A percentile compares a stretch with the other conserved stretches of the same genome.
Conservation (phyloP, 306 rosid species). For the Casuarina cunninghamiana region DNA sequence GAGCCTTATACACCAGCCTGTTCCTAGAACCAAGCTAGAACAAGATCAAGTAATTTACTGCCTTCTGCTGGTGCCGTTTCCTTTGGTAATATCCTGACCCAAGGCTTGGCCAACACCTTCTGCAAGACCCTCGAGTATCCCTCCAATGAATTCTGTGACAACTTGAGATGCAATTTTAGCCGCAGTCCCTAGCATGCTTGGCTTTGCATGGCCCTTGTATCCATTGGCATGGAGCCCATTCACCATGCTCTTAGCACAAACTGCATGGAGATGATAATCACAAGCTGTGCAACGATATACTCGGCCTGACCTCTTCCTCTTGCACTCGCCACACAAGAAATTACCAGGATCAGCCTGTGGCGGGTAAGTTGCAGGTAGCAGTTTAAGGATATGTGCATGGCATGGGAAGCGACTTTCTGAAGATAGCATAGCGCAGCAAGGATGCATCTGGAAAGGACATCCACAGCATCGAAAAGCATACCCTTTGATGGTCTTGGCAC, state of each 20-base stretch:
- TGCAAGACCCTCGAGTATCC: conserved; percentile 74
- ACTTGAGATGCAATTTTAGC: conserved; percentile 82
- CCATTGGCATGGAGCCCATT: conserved; percentile 75
- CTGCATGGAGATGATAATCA: conserved; percentile 66
- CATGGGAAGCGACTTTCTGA: conserved; percentile 35
- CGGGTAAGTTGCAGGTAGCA: conserved; percentile 32
- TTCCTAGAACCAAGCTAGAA: not conserved
- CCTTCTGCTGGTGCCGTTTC: conserved; percentile 16
- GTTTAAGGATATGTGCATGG: conserved; percentile 62
- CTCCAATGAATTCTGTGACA: conserved; percentile 66
- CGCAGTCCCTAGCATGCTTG: conserved; percentile 47
- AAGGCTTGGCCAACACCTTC: conserved; percentile 77
- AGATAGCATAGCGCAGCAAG: conserved; percentile 77
- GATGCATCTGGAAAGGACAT: conserved; percentile 82
- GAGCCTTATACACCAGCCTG: not conserved
- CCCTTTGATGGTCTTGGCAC: conserved; percentile 67
- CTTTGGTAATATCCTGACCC: conserved; percentile 55
- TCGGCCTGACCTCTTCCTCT: conserved; percentile 59
- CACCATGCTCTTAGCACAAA: conserved; percentile 64
- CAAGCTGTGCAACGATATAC: conserved; percentile 68
- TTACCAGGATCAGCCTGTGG: not conserved
- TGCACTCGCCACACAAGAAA: conserved; percentile 64
- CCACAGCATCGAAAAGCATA: conserved; percentile 63
- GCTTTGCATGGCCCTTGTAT: conserved; percentile 42
- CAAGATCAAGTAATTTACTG: not conserved